Conservation (phyloP, 805 yeast species). For the Metschnikowia matae region DNA sequence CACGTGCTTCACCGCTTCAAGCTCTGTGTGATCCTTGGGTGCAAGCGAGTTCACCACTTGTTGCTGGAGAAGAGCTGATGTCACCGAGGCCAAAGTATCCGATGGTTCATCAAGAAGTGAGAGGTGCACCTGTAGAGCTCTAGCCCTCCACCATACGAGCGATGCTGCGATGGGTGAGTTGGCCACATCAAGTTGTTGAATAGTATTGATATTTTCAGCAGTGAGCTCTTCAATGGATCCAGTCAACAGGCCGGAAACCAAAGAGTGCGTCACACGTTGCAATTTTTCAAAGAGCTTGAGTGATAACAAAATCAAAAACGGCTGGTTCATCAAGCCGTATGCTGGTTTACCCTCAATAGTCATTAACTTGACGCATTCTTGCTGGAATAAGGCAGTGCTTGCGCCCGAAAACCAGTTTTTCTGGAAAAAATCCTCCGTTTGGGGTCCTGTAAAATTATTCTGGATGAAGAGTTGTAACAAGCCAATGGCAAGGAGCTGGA, state of each 20-base stretch:
- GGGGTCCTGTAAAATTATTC: constrained; percentile 81
- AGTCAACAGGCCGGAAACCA: constrained; percentile 28
- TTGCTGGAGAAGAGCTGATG: constrained; percentile 38
- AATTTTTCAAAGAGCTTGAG: constrained; percentile 36
- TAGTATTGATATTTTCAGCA: constrained; percentile 11
- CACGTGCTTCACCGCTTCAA: constrained; percentile 32
- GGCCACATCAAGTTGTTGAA: constrained; percentile 7
- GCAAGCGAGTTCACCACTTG: constrained; percentile 24
- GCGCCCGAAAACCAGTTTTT: constrained; percentile 27
- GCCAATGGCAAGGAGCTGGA: constrained; percentile 50
- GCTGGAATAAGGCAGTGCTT: constrained; percentile 19
- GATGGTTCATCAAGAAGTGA: constrained; percentile 63
- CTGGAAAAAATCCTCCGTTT: constrained; percentile 36
- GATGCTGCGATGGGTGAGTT: constrained; percentile 42
- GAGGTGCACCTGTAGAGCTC: constrained; percentile 61
- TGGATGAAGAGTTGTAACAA: constrained; percentile 68
- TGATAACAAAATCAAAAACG: constrained; percentile 31
- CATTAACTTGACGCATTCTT: constrained; percentile 39
- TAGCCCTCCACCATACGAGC: constrained; percentile 70
- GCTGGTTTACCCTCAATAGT: constrained; percentile 66
- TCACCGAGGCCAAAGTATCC: constrained; percentile 42
- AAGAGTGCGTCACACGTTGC: constrained; percentile 42
- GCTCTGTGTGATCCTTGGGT: constrained; percentile 29
- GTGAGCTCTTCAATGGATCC: constrained; percentile 26
- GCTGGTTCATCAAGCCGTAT: constrained; percentile 47